Base-by-base conservation (phyloP, 495 filamentous ascomycete species). In the Penicillium verhagenii region DNA sequence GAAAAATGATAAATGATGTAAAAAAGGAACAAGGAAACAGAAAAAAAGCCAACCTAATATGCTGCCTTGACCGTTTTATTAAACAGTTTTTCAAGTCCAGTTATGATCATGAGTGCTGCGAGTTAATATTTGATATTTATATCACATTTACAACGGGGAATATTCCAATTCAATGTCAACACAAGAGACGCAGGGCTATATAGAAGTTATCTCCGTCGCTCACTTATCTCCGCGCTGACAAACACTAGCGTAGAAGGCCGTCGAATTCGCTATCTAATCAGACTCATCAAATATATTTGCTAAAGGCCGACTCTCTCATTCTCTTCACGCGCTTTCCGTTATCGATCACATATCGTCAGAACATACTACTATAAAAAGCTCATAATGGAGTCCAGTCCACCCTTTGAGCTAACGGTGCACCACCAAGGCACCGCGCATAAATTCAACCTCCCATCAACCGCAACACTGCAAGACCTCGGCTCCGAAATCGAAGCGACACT, bases 391-490 rank as follows among this genome's bases (percentile, higher is more conserved):
- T 53, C 53, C n/a, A 35, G 13, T 1, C 21, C 50, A 7, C 8
- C 20, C 44, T 62, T 79, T 48, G 65, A 65, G 56, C 66, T 89
- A 19, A 78, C 70, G 19, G 63, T 90, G 50, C 72, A 75, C 53
- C 80, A 89, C 67, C 84, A 85, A 64, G 80, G 82, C 66, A 92
- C 70, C 46, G 86, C 90, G 4, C 86, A 87, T 6, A 90, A 85
- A 18, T 86, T 92, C 28, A 87, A 66, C 3, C 71, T 83, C 52
- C 83, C 79, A 23, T 79, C 84, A 11, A 87, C 80, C 70, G 86
- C 92, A 58, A 94, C 88, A 54, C 79, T 89, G 39, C 70, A 79
- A 66, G 86, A 90, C 72, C 86, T 94, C 55, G 77, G 82, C 23
- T 51, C 72, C 47, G 60, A 66, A 23, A 79, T 89, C 57, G 67